Base-by-base conservation (phyloP, 2,329 filamentous ascomycete species). In the Sclerotinia glacialis region DNA sequence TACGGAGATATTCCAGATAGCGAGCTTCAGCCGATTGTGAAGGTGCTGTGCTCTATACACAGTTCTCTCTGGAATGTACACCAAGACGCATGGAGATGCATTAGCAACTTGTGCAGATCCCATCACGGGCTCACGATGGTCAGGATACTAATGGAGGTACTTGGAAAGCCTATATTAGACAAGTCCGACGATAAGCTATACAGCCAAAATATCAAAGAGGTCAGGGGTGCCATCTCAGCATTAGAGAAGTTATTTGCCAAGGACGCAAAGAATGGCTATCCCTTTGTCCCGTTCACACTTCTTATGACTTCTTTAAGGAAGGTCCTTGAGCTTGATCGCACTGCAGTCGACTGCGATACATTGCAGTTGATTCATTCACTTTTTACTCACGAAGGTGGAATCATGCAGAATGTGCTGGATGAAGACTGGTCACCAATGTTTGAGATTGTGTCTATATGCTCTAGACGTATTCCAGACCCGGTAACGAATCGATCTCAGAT, bases 91-190 rank as follows among this genome's bases (percentile, higher is more conserved):
- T 93, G 90, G 89, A 85, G 86, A 68, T 88, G 87, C 0, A 80
- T 93, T 42, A 83, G 84, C 73, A 89, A 91, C 70, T 80, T 93
- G 0, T 89, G 88, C 79, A 87, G 83, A 72, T 92, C 90, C 1
- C 89, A 92, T 74, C 86, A 91, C 70, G 89, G 89, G 26, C 88
- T 90, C 69, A 85, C 85, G 46, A 88, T 88, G 1, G 83, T 92
- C 55, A 83, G 86, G 65, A 83, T 89, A 31, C 78, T 92, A 28
- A 80, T 92, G 42, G 84, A 88, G 65, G 84, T 88, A 16, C 78
- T 90, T 31, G 82, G 82, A 52, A 81, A 82, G 64, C 80, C 83
- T 47, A 77, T 80, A 1, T 69, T 74, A 0, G 79, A 81, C 50
- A 79, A 78, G n/a, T 75, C 78, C 64, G 80, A 80, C 68, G 81